Percentiles rank a stretch among this genome's conserved stretches.
Evolutionary conservation across 2,329 filamentous ascomycete species (phyloP).

Genomic region (Metarhizium brunneum): DNA sequence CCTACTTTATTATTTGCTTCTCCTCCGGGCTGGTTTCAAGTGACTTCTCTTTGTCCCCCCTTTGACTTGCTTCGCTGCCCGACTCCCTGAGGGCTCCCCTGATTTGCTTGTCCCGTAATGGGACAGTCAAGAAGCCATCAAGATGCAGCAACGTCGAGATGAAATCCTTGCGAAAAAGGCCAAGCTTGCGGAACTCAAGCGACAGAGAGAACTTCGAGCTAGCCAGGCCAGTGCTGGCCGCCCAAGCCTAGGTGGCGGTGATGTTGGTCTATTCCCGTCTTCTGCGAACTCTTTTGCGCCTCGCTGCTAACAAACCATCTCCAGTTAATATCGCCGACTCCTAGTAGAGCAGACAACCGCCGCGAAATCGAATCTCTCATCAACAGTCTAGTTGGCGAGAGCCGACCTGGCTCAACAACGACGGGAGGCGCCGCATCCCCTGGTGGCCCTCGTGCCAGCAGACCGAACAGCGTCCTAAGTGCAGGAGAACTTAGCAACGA

Average conservation of each 20-base stretch:
- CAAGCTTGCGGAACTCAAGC: conserved; percentile 92
- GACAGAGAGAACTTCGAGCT: conserved; percentile 75
- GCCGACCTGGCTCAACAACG: conserved; percentile 59
- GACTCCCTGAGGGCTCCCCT: conserved; percentile 4
- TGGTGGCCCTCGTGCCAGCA: conserved; percentile 57
- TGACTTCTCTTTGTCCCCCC: background rate
- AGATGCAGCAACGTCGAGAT: conserved; percentile 76
- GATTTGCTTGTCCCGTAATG: conserved; percentile 33
- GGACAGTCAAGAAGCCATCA: conserved; percentile 31
- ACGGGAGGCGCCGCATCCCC: conserved; percentile 54
- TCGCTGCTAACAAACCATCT: conserved; percentile 5
- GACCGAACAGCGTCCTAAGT: conserved; percentile 80
- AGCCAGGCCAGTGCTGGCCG: conserved; percentile 64
- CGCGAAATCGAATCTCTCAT: conserved; percentile 81
- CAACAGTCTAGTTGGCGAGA: conserved; percentile 71
- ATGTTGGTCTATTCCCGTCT: conserved; percentile 45
- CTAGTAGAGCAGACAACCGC: conserved; percentile 58
- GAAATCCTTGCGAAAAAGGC: conserved; percentile 96
- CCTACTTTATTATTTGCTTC: background rate
- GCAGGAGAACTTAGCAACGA: conserved; percentile 72
- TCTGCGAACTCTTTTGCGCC: background rate
- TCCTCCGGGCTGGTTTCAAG: background rate
- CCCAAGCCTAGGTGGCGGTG: conserved; percentile 57
- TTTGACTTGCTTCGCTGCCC: background rate
- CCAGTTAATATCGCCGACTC: conserved; percentile 55